phyloP scores from a whole-genome alignment of 345 rosid genomes.

The Excoecaria agallocha region DNA sequence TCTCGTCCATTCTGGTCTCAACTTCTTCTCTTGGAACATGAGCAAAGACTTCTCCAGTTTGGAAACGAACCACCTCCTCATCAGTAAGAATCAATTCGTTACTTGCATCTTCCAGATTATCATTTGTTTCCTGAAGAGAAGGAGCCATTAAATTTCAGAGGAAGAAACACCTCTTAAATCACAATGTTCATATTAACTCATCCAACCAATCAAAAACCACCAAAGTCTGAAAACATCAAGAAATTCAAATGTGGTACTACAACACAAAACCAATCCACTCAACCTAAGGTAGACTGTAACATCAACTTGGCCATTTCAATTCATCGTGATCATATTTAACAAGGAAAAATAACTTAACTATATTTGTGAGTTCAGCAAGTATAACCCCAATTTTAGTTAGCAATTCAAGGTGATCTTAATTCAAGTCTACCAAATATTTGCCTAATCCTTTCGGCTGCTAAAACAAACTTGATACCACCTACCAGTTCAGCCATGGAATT shows the following conservation, averaged over 20 bases:
- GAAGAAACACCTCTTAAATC: not conserved
- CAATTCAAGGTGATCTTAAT: conserved; percentile 5
- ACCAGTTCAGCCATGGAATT: not conserved
- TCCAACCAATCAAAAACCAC: not conserved
- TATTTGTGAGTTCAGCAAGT: not conserved
- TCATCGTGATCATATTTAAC: not conserved
- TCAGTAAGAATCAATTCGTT: conserved; percentile 91
- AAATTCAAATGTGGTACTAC: not conserved
- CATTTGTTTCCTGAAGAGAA: conserved; percentile 63
- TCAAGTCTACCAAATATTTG: not conserved
- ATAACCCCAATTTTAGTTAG: not conserved
- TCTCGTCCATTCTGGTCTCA: conserved; percentile 72
- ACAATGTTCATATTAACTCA: not conserved
- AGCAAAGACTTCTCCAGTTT: conserved; percentile 90
- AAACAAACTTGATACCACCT: not conserved
- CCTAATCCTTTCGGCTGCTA: not conserved
- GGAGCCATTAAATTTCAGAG: not conserved
- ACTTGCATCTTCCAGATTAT: conserved; percentile 87
- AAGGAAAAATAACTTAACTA: not conserved
- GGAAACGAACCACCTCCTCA: conserved; percentile 80
- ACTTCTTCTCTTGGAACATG: conserved; percentile 82
- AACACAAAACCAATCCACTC: not conserved
- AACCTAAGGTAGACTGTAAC: not conserved
- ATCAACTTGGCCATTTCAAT: not conserved
- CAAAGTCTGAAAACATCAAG: not conserved